Conservation (phyloP, 305 asterid genomes). For the Rubia occidens region DNA sequence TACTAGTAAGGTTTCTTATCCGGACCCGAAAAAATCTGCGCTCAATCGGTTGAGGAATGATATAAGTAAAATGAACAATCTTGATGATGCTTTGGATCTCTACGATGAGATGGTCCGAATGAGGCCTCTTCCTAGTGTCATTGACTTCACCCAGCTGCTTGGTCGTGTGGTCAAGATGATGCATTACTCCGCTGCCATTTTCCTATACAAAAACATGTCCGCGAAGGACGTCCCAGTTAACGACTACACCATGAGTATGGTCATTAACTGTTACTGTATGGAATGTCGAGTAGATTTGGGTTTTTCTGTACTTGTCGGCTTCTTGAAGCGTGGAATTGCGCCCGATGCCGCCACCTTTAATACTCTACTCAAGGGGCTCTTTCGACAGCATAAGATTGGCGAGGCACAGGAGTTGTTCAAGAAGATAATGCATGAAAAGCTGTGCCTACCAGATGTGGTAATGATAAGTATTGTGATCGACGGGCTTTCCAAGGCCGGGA, state of each 20-base stretch:
- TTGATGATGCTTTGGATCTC: not conserved
- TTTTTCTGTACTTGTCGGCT: not conserved
- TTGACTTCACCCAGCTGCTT: not conserved
- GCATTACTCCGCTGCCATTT: not conserved
- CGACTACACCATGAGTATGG: not conserved
- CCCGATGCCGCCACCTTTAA: not conserved
- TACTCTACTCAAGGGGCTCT: not conserved
- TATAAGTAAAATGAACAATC: not conserved
- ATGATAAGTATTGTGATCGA: not conserved
- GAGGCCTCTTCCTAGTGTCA: not conserved
- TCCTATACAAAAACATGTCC: too few relatives aligned
- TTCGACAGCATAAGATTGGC: not conserved
- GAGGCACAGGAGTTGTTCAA: not conserved
- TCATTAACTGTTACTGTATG: not conserved
- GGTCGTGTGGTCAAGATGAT: not conserved
- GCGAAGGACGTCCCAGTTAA: too few relatives aligned
- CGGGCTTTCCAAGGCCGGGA: not conserved
- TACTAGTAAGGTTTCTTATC: not conserved
- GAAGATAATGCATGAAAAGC: not conserved
- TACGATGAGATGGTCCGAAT: not conserved
- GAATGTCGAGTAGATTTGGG: not conserved
- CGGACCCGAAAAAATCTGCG: not conserved
- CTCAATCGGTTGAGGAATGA: not conserved
- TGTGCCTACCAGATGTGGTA: not conserved
- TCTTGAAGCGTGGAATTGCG: not conserved